phyloP scores from a whole-genome alignment of 495 filamentous ascomycete species.

The Podospora bellae-mahoneyi region DNA sequence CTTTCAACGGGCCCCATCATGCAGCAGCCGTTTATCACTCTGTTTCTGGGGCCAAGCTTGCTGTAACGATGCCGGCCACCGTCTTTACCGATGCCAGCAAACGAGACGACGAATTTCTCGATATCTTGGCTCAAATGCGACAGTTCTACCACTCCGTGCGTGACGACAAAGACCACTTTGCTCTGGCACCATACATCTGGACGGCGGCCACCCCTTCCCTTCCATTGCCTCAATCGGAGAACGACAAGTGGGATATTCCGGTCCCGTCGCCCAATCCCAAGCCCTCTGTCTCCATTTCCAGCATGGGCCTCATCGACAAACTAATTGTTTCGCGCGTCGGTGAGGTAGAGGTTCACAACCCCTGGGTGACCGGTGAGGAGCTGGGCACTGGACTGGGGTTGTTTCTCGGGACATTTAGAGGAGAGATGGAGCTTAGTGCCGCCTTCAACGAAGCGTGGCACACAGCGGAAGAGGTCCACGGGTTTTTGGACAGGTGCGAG shows the following conservation, averaged over 20 bases:
- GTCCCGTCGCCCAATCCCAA: conserved; percentile 31
- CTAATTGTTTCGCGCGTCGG: conserved; percentile 29
- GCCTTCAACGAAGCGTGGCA: conserved; percentile 45
- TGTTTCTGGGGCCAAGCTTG: conserved; percentile 23
- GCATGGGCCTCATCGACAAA: conserved; percentile 36
- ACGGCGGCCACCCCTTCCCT: conserved; percentile 22
- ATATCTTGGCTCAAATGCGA: conserved; percentile 5
- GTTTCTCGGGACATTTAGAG: conserved; percentile 39
- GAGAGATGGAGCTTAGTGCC: conserved; percentile 32
- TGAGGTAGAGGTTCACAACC: conserved; percentile 29
- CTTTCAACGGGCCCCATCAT: conserved; percentile 30
- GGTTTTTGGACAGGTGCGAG: conserved; percentile 24
- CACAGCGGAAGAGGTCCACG: conserved; percentile 26
- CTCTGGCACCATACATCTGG: conserved; percentile 25
- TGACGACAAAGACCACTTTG: conserved; percentile 15
- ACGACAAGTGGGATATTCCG: conserved; percentile 12
- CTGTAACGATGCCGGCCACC: conserved; percentile 16
- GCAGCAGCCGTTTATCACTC: conserved; percentile 35
- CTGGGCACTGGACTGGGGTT: conserved; percentile 38
- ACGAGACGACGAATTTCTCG: conserved; percentile 8
- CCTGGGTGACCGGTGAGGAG: conserved; percentile 44
- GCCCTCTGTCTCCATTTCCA: conserved; percentile 41
- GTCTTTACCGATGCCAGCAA: neutral
- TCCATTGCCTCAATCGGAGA: conserved; percentile 12
- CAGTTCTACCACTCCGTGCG: conserved; percentile 2